These are phyloP conservation scores for Backusella morwellensis DNA, from an alignment of 192 early-diverging fungal species.

Conservation along the genomic window DNA sequence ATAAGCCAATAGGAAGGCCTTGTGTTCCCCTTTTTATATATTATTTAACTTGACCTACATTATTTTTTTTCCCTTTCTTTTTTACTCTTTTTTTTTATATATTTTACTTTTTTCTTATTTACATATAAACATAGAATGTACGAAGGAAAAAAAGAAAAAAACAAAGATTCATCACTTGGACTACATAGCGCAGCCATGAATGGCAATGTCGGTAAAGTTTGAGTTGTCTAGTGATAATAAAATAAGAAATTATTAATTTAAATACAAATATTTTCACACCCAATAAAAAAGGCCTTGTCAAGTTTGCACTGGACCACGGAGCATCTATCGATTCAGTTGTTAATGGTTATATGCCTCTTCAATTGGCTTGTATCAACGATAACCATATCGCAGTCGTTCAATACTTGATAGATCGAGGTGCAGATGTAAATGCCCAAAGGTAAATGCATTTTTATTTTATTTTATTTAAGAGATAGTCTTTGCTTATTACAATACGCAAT, in stretches of 20 bases:
- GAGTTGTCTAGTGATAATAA: neutral
- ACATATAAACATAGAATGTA: neutral
- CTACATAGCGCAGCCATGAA: constrained; percentile 52
- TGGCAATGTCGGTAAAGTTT: constrained; percentile 49
- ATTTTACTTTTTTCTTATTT: neutral
- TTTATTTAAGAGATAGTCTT: neutral
- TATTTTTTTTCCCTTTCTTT: neutral
- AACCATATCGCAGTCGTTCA: constrained; percentile 61
- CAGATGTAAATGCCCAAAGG: constrained; percentile 64
- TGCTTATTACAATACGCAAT: neutral
- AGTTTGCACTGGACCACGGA: constrained; percentile 68
- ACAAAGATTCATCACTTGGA: constrained; percentile 31
- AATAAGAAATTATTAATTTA: constrained; percentile 27
- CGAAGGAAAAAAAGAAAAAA: constrained; percentile 22
- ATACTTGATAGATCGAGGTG: constrained; percentile 68
- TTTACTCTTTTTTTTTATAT: neutral
- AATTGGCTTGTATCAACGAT: constrained; percentile 65
- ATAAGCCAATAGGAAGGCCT: neutral
- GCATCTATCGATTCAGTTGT: constrained; percentile 65
- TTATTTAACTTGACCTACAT: neutral
- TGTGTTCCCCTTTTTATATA: constrained; percentile 6
- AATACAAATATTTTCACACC: constrained; percentile 17
- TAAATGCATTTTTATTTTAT: neutral
- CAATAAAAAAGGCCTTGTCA: constrained; percentile 48
- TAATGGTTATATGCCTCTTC: constrained; percentile 70